Percentiles rank a stretch among this genome's conserved stretches.
These are phyloP conservation scores for Crithidia expoeki DNA, from an alignment of 208 protist species.

Conservation along the genomic window DNA sequence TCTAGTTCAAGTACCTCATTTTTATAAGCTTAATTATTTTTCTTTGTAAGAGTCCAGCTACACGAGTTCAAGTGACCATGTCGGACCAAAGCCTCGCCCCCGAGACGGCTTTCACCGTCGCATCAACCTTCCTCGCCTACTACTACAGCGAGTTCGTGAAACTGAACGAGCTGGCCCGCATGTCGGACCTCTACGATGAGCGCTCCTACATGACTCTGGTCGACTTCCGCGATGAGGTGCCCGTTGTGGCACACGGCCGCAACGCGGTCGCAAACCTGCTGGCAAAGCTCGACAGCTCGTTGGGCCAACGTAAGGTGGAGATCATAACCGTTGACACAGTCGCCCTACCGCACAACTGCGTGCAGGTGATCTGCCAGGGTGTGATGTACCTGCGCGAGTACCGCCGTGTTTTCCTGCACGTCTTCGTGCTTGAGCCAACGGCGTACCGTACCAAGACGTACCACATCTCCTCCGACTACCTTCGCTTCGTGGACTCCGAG, in stretches of 20 bases:
- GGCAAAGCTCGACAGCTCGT: constrained; percentile 47
- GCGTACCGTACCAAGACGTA: constrained; percentile 76
- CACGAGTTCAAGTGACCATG: constrained; percentile 9
- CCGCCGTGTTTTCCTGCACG: constrained; percentile 70
- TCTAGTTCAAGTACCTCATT: no score
- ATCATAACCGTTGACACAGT: constrained; percentile 76
- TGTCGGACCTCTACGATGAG: constrained; percentile 77
- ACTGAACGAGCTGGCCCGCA: constrained; percentile 38
- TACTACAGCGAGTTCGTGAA: constrained; percentile 88
- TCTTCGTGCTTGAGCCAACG: constrained; percentile 83
- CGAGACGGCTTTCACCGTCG: constrained; percentile 56
- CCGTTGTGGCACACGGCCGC: constrained; percentile 52
- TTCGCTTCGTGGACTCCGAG: constrained; percentile 72
- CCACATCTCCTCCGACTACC: constrained; percentile 84
- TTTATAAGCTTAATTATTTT: no score
- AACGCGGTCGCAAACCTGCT: constrained; percentile 57
- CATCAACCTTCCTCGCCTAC: constrained; percentile 69
- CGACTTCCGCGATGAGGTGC: constrained; percentile 57
- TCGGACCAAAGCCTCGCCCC: constrained; percentile 38
- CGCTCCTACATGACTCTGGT: constrained; percentile 60
- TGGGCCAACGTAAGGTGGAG: constrained; percentile 80
- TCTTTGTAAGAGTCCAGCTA: constrained; percentile 3
- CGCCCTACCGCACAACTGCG: constrained; percentile 60
- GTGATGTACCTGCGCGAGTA: constrained; percentile 65
- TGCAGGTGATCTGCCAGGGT: constrained; percentile 78